phyloP scores from a whole-genome alignment of 805 yeast species.

The Candida ponderosae region DNA sequence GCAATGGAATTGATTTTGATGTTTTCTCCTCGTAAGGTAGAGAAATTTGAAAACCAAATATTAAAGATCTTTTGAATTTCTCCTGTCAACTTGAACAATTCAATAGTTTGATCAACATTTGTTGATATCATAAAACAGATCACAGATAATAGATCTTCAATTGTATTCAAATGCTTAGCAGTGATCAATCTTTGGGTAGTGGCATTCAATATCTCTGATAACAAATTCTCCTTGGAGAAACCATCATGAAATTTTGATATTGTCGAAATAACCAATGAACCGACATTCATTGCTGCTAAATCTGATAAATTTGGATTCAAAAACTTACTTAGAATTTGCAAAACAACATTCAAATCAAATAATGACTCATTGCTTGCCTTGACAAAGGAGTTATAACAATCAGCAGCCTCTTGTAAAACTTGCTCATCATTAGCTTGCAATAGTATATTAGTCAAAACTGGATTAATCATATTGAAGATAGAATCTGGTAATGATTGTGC shows the following conservation, averaged over 20 bases:
- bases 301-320: slow-evolving; percentile 68
- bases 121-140: slow-evolving; percentile 62
- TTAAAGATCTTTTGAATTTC: slow-evolving; percentile 49
- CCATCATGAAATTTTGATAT: slow-evolving; percentile 42
- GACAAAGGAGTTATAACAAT: slow-evolving; percentile 57
- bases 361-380: slow-evolving; percentile 24
- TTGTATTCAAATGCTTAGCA: slow-evolving; percentile 64
- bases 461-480: slow-evolving; percentile 36
- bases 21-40: slow-evolving; percentile 71
- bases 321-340: slow-evolving; percentile 59
- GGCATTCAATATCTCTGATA: slow-evolving; percentile 59
- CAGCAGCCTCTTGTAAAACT: slow-evolving; percentile 70
- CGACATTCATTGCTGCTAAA: slow-evolving; percentile 75
- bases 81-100: slow-evolving; percentile 42
- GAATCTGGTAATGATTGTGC: slow-evolving; percentile 30
- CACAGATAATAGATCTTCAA: slow-evolving; percentile 70
- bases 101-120: slow-evolving; percentile 56
- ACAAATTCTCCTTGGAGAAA: slow-evolving; percentile 23
- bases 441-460: slow-evolving; percentile 26
- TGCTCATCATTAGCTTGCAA: slow-evolving; percentile 59
- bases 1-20: slow-evolving; percentile 65
- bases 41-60: slow-evolving; percentile 81
- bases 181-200: slow-evolving; percentile 57
- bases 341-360: slow-evolving; percentile 26
- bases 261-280: slow-evolving; percentile 50